Conservation (phyloP, 2,329 filamentous ascomycete genomes). For the Trichoderma citrinoviride region DNA sequence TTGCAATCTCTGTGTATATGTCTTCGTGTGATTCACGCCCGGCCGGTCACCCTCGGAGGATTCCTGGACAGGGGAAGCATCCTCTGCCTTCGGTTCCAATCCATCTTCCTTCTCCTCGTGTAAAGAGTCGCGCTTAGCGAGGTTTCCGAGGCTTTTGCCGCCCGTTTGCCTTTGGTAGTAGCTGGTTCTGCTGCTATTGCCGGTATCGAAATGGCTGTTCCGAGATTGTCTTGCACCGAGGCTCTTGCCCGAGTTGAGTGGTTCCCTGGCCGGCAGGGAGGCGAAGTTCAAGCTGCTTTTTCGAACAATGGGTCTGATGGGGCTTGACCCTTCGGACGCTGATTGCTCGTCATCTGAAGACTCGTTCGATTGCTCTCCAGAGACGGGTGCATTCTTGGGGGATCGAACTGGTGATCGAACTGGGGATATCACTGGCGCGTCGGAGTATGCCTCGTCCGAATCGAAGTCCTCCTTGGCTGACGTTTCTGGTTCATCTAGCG, state of each 20-base stretch:
- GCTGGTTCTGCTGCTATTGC: slow-evolving; percentile 65
- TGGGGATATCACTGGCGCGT: background rate
- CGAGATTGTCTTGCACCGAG: slow-evolving; percentile 70
- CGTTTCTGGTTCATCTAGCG: background rate
- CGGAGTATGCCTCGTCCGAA: slow-evolving; percentile 21
- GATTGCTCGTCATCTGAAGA: slow-evolving; percentile 47
- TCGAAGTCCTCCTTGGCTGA: slow-evolving; percentile 19
- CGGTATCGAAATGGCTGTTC: slow-evolving; percentile 73
- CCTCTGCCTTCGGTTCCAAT: slow-evolving; percentile 51
- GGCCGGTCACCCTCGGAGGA: slow-evolving; percentile 47
- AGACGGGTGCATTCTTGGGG: background rate
- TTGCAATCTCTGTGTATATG: slow-evolving; percentile 88
- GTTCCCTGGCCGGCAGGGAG: slow-evolving; percentile 85
- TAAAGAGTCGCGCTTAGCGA: slow-evolving; percentile 43
- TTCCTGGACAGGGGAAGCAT: slow-evolving; percentile 32
- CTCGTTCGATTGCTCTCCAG: background rate
- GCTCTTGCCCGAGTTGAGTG: slow-evolving; percentile 79
- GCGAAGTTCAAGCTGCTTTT: slow-evolving; percentile 97
- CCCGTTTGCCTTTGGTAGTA: slow-evolving; percentile 72
- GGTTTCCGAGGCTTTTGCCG: slow-evolving; percentile 65
- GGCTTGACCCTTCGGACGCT: slow-evolving; percentile 69
- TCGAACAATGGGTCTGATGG: slow-evolving; percentile 71
- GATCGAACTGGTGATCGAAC: background rate
- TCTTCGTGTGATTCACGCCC: slow-evolving; percentile 65
- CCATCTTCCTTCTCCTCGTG: slow-evolving; percentile 51